Evolutionary conservation across 2,329 filamentous ascomycete genomes (phyloP).

Genomic region (Amauroascus verrucosus): DNA sequence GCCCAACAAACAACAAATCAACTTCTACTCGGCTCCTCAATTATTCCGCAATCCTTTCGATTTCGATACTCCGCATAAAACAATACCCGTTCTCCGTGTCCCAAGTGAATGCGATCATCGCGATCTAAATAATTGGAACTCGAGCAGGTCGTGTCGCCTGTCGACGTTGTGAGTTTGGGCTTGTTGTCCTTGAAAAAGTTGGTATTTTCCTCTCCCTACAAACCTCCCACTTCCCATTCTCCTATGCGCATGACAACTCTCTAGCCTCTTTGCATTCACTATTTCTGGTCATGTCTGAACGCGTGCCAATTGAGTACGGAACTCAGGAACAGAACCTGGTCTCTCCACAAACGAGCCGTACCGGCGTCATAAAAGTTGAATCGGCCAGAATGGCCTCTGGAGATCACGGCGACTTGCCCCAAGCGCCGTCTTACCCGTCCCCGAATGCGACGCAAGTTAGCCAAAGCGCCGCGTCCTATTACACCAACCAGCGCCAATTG

Average conservation of each 20-base stretch:
- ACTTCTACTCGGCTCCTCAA: slow-evolving; percentile 13
- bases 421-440: slow-evolving; percentile 36
- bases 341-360: slow-evolving; percentile 19
- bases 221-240: background rate
- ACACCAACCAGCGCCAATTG: slow-evolving; percentile 33
- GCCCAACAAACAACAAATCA: background rate
- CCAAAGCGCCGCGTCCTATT: slow-evolving; percentile 36
- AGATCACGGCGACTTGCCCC: slow-evolving; percentile 36
- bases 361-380: slow-evolving; percentile 12
- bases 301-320: slow-evolving; percentile 13
- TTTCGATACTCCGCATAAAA: slow-evolving; percentile 17
- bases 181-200: slow-evolving; percentile 6
- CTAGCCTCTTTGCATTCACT: background rate
- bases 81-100: slow-evolving; percentile 19
- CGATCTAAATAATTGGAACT: slow-evolving; percentile 7
- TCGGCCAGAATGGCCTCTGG: slow-evolving; percentile 31
- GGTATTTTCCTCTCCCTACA: slow-evolving; percentile 3
- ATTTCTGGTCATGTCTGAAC: slow-evolving; percentile 13
- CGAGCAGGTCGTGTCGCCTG: slow-evolving; percentile 4
- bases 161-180: background rate
- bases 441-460: slow-evolving; percentile 37
- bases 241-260: slow-evolving; percentile 1
- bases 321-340: slow-evolving; percentile 22
- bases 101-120: slow-evolving; percentile 17
- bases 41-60: slow-evolving; percentile 14